phyloP scores from a whole-genome alignment of 352 stramenopile species.

The Phytophthora ramorum region DNA sequence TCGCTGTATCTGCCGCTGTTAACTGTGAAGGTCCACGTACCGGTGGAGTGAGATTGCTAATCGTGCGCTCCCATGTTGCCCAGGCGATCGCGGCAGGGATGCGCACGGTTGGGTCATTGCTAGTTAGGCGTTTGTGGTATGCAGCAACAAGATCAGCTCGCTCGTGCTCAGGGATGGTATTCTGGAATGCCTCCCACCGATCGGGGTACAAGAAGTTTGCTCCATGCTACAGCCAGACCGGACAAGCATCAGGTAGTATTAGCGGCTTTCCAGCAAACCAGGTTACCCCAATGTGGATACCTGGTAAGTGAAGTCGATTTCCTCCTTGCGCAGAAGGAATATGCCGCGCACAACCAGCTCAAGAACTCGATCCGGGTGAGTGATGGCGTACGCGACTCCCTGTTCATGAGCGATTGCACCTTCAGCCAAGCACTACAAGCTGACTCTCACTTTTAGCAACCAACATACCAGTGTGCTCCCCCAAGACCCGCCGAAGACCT shows the following conservation, averaged over 20 bases:
- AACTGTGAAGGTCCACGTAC: conserved; percentile 14
- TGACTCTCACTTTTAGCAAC: neutral
- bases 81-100: conserved; percentile 82
- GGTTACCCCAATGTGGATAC: neutral
- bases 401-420: neutral
- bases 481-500: conserved; percentile 94
- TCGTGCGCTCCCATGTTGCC: conserved; percentile 89
- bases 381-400: conserved; percentile 84
- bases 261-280: neutral
- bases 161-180: conserved; percentile 82
- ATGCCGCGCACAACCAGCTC: conserved; percentile 64
- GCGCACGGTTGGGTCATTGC: conserved; percentile 74
- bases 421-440: neutral
- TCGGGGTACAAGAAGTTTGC: conserved; percentile 87
- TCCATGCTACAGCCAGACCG: conserved; percentile 33
- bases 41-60: conserved; percentile 68
- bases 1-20: too few species aligned
- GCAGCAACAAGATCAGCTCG: conserved; percentile 76
- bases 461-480: conserved; percentile 83
- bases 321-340: conserved; percentile 85
- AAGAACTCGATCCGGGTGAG: conserved; percentile 73
- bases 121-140: conserved; percentile 85
- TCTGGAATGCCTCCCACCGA: conserved; percentile 55
- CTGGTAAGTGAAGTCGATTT: conserved; percentile 94
- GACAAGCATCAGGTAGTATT: neutral